Evolutionary conservation across 73 alveolate genomes (phyloP), one percentile per base, ranked within the genome.

Genomic region (Symbiodinium pilosum): DNA sequence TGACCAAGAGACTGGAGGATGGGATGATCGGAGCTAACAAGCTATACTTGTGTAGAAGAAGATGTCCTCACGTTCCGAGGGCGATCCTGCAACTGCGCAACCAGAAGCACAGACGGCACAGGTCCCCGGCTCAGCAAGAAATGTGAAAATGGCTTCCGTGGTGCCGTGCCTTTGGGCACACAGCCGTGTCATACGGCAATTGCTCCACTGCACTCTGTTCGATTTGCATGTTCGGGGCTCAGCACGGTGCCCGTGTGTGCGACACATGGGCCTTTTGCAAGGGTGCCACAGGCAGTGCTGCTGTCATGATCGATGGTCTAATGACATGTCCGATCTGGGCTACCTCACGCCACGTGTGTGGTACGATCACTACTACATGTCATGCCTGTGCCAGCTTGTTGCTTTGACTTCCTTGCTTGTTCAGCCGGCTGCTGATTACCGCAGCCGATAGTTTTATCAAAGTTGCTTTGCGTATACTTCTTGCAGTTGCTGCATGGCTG

Each of bases 121-220:
- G 41, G 41, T n/a, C 75, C 36, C 94, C 71, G 94, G 94, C 64
- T 87, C 94, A 52, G 94, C 94, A 34, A 38, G 73, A 52, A 26
- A 40, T 85, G 7, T 12, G 73, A 26, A 26, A 54, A 7, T 69
- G 2, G 84, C 39, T n/a, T 24, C 36, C 39, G 84, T n/a, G n/a
- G n/a, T 47, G 51, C 94, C 32, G 87, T 16, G 42, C 84, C 52
- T 86, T 75, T 86, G 56, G 52, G 94, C 94, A 86, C 94, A 43
- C 94, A 86, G 54, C 94, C 94, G 40, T 36, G 52, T 44, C 20
- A n/a, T 32, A 40, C 86, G 28, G 43, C 86, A 36, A 36, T 26
- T 32, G 24, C 43, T 5, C 85, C 85, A 32, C 40, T 11, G 32
- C 56, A 14, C n/a, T n/a, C 83, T 11, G 94, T 81, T 20, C 47